A percentile compares a stretch with the other conserved stretches of the same genome.
phyloP scores from a whole-genome alignment of 495 filamentous ascomycete species.

The Aspergillus carlsbadensis region DNA sequence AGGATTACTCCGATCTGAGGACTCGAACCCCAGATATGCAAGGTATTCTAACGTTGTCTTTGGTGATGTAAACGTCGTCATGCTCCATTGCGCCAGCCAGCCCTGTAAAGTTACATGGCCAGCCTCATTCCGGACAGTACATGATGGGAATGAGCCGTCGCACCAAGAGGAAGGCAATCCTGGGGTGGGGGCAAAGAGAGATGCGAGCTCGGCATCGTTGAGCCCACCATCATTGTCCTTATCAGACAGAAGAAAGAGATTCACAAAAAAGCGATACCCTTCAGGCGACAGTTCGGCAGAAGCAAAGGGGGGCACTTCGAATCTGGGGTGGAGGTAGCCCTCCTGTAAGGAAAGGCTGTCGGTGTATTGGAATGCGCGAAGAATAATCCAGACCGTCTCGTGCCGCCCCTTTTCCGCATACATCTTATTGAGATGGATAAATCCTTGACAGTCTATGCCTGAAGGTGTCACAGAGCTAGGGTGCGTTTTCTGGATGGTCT shows the following conservation, averaged over 20 bases:
- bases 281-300: slow-evolving; percentile 93
- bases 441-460: slow-evolving; percentile 78
- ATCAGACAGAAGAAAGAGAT: slow-evolving; percentile 90
- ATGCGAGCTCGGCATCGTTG: slow-evolving; percentile 76
- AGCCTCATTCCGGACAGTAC: slow-evolving; percentile 91
- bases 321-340: slow-evolving; percentile 86
- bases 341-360: slow-evolving; percentile 90
- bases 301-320: slow-evolving; percentile 86
- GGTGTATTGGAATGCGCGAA: slow-evolving; percentile 95
- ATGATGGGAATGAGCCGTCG: slow-evolving; percentile 90
- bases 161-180: slow-evolving; percentile 83
- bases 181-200: slow-evolving; percentile 90
- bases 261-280: slow-evolving; percentile 96
- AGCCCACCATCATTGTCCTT: slow-evolving; percentile 97
- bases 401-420: slow-evolving; percentile 98
- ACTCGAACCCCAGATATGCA: slow-evolving; percentile 87
- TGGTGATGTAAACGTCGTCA: slow-evolving; percentile 96
- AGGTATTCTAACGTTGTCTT: slow-evolving; percentile 94
- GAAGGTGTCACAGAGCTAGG: slow-evolving; percentile 62
- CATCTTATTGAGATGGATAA: slow-evolving; percentile 87
- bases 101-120: slow-evolving; percentile 95
- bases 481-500: slow-evolving; percentile 67
- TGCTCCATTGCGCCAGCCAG: slow-evolving; percentile 98
- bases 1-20: slow-evolving; percentile 60
- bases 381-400: slow-evolving; percentile 95